phyloP scores from a whole-genome alignment of 306 rosid species.

The Coriaria nepalensis region DNA sequence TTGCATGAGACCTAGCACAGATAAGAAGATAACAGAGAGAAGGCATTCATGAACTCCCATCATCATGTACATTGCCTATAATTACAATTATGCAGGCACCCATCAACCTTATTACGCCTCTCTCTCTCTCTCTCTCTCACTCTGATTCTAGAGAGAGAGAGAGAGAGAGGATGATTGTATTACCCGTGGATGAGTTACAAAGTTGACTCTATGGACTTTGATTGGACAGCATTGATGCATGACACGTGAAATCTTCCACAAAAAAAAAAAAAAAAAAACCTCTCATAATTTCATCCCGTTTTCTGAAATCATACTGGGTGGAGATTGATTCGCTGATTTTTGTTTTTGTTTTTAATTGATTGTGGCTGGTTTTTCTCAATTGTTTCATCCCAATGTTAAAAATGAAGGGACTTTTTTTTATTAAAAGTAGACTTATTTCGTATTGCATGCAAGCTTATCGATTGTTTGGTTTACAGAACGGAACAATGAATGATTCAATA shows the following conservation, averaged over 20 bases:
- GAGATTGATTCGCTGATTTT: not conserved
- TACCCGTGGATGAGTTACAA: conserved; percentile 22
- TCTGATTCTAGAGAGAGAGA: conserved; percentile 6
- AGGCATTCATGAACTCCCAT: conserved; percentile 66
- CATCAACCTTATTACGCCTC: conserved; percentile 15
- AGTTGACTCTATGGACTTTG: conserved; percentile 26
- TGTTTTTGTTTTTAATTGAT: conserved; percentile 29
- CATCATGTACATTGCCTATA: conserved; percentile 73
- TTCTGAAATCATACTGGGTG: conserved; percentile 29
- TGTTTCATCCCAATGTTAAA: not conserved
- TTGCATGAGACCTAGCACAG: conserved; percentile 34
- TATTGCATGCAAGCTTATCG: no score
- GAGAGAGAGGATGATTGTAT: conserved; percentile 32
- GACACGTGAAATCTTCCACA: conserved; percentile 55
- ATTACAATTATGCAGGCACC: conserved; percentile 74
- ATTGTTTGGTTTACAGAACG: no score
- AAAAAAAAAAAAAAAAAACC: conserved; percentile 11
- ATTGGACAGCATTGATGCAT: conserved; percentile 41
- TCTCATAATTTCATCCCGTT: conserved; percentile 24
- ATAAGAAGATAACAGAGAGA: conserved; percentile 19
- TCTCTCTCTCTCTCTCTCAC: not conserved
- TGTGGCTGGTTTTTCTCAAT: conserved; percentile 18
- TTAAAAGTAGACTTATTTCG: no score
- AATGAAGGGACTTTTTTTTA: not conserved
- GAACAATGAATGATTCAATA: no score